phyloP scores from a whole-genome alignment of 805 yeast species.

The Candida ulmi region DNA sequence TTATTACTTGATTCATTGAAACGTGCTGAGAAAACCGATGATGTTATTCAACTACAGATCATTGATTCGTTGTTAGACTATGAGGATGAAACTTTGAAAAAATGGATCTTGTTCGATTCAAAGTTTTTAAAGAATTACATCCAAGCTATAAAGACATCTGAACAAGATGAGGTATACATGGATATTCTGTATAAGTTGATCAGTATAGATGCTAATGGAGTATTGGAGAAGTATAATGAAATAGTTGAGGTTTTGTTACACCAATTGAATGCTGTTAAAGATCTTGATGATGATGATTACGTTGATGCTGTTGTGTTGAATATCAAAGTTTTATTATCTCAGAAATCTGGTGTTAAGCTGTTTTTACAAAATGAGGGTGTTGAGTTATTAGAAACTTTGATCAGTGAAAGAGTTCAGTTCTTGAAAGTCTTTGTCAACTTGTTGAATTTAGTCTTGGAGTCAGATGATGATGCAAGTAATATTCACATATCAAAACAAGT shows the following conservation, averaged over 20 bases:
- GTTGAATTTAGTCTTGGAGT: conserved; percentile 6
- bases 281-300: not conserved
- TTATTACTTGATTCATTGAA: not conserved
- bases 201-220: not conserved
- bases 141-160: not conserved
- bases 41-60: not conserved
- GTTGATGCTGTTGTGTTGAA: conserved; percentile 10
- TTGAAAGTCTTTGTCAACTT: conserved; percentile 10
- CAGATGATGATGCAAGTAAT: conserved; percentile 3
- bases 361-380: conserved; percentile 16
- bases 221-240: not conserved
- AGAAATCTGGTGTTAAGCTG: conserved; percentile 5
- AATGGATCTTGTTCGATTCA: not conserved
- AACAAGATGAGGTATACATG: not conserved
- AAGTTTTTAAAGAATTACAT: not conserved
- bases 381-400: conserved; percentile 7
- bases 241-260: conserved; percentile 3
- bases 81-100: not conserved
- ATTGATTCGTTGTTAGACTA: conserved; percentile 1
- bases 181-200: not conserved
- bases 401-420: conserved; percentile 5
- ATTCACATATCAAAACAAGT: conserved; percentile 8
- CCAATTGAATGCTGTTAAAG: conserved; percentile 1
- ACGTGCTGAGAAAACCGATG: not conserved
- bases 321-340: conserved; percentile 2